phyloP scores from a whole-genome alignment of 495 filamentous ascomycete genomes.

The Delitschia confertaspora region DNA sequence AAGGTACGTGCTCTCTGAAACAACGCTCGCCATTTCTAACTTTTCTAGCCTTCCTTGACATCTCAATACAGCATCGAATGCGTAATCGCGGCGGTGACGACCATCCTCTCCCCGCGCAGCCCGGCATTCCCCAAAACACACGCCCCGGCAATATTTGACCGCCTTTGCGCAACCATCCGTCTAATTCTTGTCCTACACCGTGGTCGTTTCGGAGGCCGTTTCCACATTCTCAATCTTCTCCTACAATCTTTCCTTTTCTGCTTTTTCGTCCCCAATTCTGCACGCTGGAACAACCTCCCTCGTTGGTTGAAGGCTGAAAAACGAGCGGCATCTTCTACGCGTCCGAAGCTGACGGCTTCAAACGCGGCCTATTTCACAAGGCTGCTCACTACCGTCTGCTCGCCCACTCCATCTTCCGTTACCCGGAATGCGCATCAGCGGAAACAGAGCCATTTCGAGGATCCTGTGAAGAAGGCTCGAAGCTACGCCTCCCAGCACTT shows the following conservation, averaged over 20 bases:
- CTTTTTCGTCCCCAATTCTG: conserved; percentile 52
- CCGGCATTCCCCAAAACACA: conserved; percentile 33
- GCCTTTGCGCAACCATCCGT: conserved; percentile 51
- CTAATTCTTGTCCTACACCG: conserved; percentile 52
- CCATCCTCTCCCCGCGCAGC: conserved; percentile 8
- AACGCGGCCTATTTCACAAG: conserved; percentile 59
- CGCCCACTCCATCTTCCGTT: conserved; percentile 67
- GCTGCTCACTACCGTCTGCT: conserved; percentile 66
- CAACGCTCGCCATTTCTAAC: neutral
- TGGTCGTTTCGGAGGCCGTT: conserved; percentile 58
- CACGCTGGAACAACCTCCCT: conserved; percentile 40
- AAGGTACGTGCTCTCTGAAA: conserved; percentile 2
- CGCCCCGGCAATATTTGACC: conserved; percentile 49
- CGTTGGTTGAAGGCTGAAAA: conserved; percentile 45
- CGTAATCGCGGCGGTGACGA: conserved; percentile 11
- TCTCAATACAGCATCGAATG: conserved; percentile 21
- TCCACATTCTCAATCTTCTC: conserved; percentile 56
- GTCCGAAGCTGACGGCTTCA: conserved; percentile 34
- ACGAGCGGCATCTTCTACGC: too few relatives aligned
- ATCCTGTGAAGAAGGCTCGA: conserved; percentile 67
- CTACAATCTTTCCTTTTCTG: conserved; percentile 56
- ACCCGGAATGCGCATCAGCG: conserved; percentile 39
- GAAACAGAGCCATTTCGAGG: conserved; percentile 48
- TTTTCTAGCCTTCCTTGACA: neutral
- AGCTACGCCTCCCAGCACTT: conserved; percentile 67